These are phyloP conservation scores for Eucalyptus regnans DNA, from an alignment of 345 rosid species.

Conservation along the genomic window DNA sequence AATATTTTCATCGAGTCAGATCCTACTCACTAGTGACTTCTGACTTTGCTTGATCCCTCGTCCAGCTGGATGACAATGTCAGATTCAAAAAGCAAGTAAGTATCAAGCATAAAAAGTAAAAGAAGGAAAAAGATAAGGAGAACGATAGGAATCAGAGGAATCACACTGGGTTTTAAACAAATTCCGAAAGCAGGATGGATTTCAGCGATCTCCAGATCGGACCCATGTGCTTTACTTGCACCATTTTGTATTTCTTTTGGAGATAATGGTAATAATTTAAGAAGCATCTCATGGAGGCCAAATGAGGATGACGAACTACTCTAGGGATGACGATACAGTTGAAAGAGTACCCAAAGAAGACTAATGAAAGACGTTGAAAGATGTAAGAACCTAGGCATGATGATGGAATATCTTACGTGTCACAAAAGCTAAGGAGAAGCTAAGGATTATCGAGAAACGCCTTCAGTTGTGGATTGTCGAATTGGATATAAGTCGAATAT, in stretches of 20 bases:
- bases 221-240: not conserved
- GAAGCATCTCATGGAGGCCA: not conserved
- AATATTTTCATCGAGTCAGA: constrained; percentile 13
- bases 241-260: not conserved
- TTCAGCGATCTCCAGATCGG: not conserved
- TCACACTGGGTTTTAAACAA: not conserved
- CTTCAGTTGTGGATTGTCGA: not conserved
- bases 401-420: not conserved
- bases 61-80: not conserved
- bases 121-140: not conserved
- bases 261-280: not conserved
- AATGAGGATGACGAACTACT: not conserved
- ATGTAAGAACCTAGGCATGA: not conserved
- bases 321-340: not conserved
- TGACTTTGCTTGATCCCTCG: not conserved
- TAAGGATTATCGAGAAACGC: not conserved
- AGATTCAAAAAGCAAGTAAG: not conserved
- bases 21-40: constrained; percentile 30
- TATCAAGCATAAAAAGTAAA: not conserved
- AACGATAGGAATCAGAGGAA: not conserved
- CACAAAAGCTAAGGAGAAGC: not conserved
- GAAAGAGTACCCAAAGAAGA: not conserved
- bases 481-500: not conserved
- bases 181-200: not conserved
- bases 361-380: not conserved